A percentile compares a stretch with the other conserved stretches of the same genome.
Evolutionary conservation across 2,329 filamentous ascomycete genomes (phyloP).

Genomic region (Onygenales sp.): DNA sequence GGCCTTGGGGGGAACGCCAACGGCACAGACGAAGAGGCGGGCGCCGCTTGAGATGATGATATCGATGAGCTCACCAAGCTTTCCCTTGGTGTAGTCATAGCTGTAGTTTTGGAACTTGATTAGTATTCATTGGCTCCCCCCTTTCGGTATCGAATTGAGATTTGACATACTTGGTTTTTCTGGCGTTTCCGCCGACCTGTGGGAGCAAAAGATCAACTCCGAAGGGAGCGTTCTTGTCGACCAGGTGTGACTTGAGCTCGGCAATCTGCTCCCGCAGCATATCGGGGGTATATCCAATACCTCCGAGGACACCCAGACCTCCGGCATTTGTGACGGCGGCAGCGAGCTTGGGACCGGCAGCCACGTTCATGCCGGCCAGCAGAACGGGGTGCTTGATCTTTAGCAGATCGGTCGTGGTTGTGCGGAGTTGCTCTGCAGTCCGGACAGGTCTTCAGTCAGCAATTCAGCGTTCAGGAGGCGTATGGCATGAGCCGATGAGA

Average conservation of each 20-base stretch:
- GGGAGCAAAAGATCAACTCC: constrained; percentile 89
- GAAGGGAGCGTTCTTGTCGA: constrained; percentile 88
- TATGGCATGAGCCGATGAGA: constrained; percentile 14
- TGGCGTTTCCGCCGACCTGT: constrained; percentile 85
- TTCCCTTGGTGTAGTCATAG: constrained; percentile 99
- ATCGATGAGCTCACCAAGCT: constrained; percentile 80
- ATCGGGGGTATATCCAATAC: constrained; percentile 83
- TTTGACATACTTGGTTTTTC: constrained; percentile 71
- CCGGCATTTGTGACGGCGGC: constrained; percentile 96
- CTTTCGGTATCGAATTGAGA: background rate
- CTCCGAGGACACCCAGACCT: constrained; percentile 91
- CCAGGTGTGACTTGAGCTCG: constrained; percentile 81
- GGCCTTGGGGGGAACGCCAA: constrained; percentile 81
- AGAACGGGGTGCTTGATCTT: constrained; percentile 95
- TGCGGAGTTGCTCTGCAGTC: constrained; percentile 70
- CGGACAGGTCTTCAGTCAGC: constrained; percentile 6
- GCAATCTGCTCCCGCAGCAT: constrained; percentile 94
- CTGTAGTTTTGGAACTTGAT: constrained; percentile 36
- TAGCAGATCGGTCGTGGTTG: constrained; percentile 87
- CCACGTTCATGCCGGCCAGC: constrained; percentile 98
- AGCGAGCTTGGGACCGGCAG: constrained; percentile 89
- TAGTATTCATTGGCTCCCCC: background rate
- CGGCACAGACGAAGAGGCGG: constrained; percentile 90
- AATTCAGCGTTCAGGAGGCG: constrained; percentile 12
- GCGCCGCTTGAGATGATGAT: constrained; percentile 89